Conservation (phyloP, 768 basidiomycete species). For the Tricholoma terreum region DNA sequence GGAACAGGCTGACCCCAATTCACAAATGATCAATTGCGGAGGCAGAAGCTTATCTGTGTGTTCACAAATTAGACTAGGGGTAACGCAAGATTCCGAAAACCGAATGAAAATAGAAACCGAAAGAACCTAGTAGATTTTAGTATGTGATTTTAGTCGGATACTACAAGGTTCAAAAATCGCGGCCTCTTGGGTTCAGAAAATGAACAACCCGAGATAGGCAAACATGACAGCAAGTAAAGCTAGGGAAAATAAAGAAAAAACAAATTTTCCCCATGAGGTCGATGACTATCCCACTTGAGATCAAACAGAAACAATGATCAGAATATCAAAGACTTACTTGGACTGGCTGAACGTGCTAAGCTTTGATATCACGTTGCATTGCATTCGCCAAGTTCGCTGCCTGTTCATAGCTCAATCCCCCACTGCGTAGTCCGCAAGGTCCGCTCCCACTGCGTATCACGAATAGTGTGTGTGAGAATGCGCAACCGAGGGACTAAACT, state of each 20-base stretch:
- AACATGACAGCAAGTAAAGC: neutral
- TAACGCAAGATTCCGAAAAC: neutral
- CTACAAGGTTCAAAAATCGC: neutral
- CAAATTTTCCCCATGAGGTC: neutral
- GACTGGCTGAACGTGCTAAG: neutral
- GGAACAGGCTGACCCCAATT: neutral
- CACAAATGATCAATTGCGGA: neutral
- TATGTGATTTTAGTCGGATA: neutral
- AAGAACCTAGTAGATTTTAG: neutral
- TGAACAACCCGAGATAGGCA: neutral
- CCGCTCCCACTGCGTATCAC: conserved; percentile 6
- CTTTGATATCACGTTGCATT: neutral
- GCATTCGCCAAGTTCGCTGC: conserved; percentile 3
- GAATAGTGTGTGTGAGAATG: no score
- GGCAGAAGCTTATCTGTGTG: neutral
- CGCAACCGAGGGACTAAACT: no score
- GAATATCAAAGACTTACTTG: neutral
- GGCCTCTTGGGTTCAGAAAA: neutral
- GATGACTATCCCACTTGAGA: neutral
- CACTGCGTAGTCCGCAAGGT: neutral
- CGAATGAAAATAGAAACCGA: neutral
- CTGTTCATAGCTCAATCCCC: conserved; percentile 8
- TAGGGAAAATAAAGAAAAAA: neutral
- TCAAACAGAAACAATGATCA: neutral
- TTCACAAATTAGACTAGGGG: neutral